These are phyloP conservation scores for Fonsecaea pedrosoi DNA, from an alignment of 2,329 filamentous ascomycete genomes.

Conservation along the genomic window DNA sequence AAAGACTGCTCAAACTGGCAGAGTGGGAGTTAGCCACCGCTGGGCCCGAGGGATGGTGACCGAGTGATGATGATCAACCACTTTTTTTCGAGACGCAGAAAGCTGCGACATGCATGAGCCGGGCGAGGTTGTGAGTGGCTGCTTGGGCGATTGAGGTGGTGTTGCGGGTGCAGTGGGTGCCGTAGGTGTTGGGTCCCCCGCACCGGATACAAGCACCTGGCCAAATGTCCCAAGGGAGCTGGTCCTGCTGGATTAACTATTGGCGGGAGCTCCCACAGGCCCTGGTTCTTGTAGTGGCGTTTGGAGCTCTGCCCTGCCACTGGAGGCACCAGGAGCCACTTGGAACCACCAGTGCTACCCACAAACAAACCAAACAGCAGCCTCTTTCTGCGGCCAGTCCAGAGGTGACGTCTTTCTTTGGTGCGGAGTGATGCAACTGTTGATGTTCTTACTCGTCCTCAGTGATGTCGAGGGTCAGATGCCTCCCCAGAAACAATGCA, in stretches of 20 bases:
- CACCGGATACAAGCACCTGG: constrained; percentile 2
- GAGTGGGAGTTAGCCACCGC: constrained; percentile 3
- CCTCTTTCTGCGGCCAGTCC: constrained; percentile 10
- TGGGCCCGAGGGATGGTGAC: constrained; percentile 7
- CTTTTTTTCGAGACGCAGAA: constrained; percentile 14
- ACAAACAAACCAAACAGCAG: constrained; percentile 11
- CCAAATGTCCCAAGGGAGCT: constrained; percentile 1
- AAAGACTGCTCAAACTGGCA: constrained; percentile 1
- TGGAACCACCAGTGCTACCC: neutral
- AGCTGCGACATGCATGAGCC: constrained; percentile 10
- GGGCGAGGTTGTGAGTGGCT: constrained; percentile 10
- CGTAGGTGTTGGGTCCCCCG: constrained; percentile 10
- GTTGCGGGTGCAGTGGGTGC: neutral
- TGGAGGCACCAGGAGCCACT: neutral
- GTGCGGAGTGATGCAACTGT: constrained; percentile 15
- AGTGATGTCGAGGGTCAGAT: constrained; percentile 14
- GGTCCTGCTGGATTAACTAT: constrained; percentile 6
- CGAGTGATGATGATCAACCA: constrained; percentile 17
- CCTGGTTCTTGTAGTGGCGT: neutral
- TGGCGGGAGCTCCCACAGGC: constrained; percentile 13
- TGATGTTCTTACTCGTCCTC: neutral
- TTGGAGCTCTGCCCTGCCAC: constrained; percentile 1
- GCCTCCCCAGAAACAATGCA: constrained; percentile 7
- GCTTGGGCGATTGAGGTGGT: neutral
- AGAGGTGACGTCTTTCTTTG: constrained; percentile 5